A percentile compares a stretch with the other conserved stretches of the same genome.
Conservation (phyloP, 768 basidiomycete species). For the Lactarius akahatsu region DNA sequence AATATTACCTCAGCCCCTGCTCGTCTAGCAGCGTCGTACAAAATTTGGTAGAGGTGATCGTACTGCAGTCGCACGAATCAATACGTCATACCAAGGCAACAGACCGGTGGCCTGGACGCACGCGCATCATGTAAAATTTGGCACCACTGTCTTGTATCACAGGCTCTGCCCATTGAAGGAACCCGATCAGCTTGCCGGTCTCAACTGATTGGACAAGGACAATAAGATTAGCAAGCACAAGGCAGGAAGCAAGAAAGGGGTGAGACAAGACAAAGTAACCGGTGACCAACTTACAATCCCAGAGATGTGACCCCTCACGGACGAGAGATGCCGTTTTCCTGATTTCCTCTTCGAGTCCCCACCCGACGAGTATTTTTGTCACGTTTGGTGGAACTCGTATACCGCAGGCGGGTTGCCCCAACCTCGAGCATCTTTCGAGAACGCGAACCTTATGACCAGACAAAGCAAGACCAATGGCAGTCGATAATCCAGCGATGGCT, state of each 20-base stretch:
- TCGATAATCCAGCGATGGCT: conserved; percentile 27
- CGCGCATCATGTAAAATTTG: conserved; percentile 21
- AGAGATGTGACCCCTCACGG: conserved; percentile 17
- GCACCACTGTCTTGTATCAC: conserved; percentile 17
- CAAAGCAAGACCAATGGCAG: conserved; percentile 26
- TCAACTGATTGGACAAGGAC: conserved; percentile 10
- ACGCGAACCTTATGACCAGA: conserved; percentile 28
- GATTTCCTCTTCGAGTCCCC: conserved; percentile 28
- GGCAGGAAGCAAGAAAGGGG: background rate
- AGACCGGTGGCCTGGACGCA: conserved; percentile 8
- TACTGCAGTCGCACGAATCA: conserved; percentile 16
- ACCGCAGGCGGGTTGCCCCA: background rate
- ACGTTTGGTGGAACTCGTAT: conserved; percentile 26
- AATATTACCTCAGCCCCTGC: conserved; percentile 27
- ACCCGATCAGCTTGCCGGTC: conserved; percentile 14
- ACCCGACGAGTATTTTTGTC: conserved; percentile 26
- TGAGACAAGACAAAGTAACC: background rate
- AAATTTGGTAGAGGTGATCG: conserved; percentile 21
- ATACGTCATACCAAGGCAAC: background rate
- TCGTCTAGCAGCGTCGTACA: conserved; percentile 19
- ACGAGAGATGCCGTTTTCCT: conserved; percentile 4
- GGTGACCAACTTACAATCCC: conserved; percentile 21
- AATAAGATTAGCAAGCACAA: background rate
- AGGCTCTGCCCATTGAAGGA: conserved; percentile 19
- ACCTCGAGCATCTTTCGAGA: conserved; percentile 12